phyloP scores from a whole-genome alignment of 768 basidiomycete species.

The Boletus tylopilopsis region DNA sequence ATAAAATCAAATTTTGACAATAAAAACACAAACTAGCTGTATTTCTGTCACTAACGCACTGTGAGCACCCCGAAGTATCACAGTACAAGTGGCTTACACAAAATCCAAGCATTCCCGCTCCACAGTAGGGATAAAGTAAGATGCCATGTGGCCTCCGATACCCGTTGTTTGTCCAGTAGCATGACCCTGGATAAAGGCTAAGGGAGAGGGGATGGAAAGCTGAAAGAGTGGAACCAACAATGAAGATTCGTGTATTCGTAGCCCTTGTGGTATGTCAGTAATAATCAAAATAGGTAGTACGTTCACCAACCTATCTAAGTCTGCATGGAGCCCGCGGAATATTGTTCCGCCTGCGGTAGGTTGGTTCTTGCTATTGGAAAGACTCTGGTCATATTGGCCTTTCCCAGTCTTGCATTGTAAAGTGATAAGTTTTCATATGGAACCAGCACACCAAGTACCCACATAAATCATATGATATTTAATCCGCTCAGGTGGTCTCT shows the following conservation, averaged over 20 bases:
- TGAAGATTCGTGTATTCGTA: background rate
- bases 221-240: background rate
- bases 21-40: background rate
- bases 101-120: constrained; percentile 3
- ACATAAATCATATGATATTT: constrained; percentile 7
- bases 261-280: background rate
- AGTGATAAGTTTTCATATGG: background rate
- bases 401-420: constrained; percentile 5
- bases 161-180: constrained; percentile 4
- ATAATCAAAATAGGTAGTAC: background rate
- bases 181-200: background rate
- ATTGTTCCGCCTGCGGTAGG: background rate
- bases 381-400: background rate
- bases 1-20: too few species aligned
- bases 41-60: background rate
- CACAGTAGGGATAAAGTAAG: background rate
- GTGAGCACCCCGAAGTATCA: background rate
- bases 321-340: background rate
- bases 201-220: background rate
- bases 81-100: background rate
- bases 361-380: background rate
- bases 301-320: background rate
- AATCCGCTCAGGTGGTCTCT: background rate
- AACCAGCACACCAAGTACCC: background rate
- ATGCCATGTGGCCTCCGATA: constrained; percentile 1